phyloP scores from a whole-genome alignment of 2,329 filamentous ascomycete genomes.

The Gaeumannomyces tritici region DNA sequence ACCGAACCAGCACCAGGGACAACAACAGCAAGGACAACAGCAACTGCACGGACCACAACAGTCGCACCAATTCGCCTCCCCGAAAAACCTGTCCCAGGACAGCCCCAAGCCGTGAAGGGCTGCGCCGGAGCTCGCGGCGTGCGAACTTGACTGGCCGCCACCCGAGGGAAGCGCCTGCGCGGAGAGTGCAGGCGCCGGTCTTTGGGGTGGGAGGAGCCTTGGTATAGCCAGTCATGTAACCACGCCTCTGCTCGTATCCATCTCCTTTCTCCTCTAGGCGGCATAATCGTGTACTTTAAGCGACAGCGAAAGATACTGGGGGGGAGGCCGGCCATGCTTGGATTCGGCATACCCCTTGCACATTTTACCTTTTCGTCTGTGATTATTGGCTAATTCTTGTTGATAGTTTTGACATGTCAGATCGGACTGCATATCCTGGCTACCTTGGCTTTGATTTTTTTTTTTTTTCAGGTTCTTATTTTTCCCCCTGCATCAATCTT shows the following conservation, averaged over 20 bases:
- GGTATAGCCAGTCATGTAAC: not conserved
- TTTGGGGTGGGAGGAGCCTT: not conserved
- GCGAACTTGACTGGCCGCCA: not conserved
- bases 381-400: not conserved
- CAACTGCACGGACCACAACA: not conserved
- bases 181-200: not conserved
- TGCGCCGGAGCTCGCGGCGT: not conserved
- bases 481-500: not conserved
- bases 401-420: not conserved
- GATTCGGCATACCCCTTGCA: not conserved
- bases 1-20: not conserved
- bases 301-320: not conserved
- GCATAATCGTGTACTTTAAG: not conserved
- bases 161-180: not conserved
- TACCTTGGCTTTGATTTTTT: not conserved
- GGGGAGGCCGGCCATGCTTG: not conserved
- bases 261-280: not conserved
- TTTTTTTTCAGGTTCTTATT: not conserved
- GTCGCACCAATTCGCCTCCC: not conserved
- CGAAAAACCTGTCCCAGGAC: not conserved
- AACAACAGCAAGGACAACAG: too few relatives aligned
- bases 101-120: not conserved
- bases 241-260: not conserved
- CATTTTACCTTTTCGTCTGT: not conserved
- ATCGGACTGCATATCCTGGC: not conserved